Percentiles rank a stretch among this genome's conserved stretches.
These are phyloP conservation scores for Trametes punicea DNA, from an alignment of 768 basidiomycete genomes.

Conservation along the genomic window DNA sequence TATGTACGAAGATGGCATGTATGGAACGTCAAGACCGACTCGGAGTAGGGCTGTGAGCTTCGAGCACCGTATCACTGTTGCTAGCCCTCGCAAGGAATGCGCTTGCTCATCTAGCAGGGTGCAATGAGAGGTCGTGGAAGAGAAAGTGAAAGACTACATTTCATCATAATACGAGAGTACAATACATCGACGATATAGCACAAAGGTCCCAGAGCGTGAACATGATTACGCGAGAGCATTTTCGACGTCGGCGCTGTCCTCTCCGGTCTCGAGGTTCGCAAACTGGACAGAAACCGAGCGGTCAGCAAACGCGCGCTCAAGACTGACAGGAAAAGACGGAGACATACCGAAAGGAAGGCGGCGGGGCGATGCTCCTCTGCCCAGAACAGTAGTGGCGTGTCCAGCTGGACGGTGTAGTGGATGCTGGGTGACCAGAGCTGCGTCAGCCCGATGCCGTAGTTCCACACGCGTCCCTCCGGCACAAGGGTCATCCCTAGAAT, in stretches of 20 bases:
- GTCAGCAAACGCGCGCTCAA: not conserved
- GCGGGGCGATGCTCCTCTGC: constrained; percentile 92
- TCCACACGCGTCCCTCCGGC: constrained; percentile 94
- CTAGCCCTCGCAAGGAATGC: no score
- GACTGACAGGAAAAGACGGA: constrained; percentile 12
- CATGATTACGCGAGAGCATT: constrained; percentile 79
- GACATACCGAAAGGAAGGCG: constrained; percentile 85
- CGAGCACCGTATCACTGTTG: no score
- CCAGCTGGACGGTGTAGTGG: constrained; percentile 79
- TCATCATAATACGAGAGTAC: constrained; percentile 3
- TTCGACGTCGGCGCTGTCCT: constrained; percentile 94
- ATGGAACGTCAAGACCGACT: no score
- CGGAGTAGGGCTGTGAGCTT: no score
- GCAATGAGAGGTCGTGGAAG: no score
- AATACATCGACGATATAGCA: constrained; percentile 17
- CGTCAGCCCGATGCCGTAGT: constrained; percentile 92
- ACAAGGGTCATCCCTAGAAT: constrained; percentile 95
- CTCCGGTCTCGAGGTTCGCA: constrained; percentile 83
- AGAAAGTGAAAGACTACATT: constrained; percentile 11
- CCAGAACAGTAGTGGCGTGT: constrained; percentile 96
- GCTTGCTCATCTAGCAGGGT: no score
- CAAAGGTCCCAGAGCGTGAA: constrained; percentile 10
- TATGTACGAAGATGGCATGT: no score
- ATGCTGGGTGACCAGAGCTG: constrained; percentile 85
- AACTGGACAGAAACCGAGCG: constrained; percentile 48